These are phyloP conservation scores for Eucommia ulmoides DNA, from an alignment of 257 asterid genomes.

Conservation along the genomic window DNA sequence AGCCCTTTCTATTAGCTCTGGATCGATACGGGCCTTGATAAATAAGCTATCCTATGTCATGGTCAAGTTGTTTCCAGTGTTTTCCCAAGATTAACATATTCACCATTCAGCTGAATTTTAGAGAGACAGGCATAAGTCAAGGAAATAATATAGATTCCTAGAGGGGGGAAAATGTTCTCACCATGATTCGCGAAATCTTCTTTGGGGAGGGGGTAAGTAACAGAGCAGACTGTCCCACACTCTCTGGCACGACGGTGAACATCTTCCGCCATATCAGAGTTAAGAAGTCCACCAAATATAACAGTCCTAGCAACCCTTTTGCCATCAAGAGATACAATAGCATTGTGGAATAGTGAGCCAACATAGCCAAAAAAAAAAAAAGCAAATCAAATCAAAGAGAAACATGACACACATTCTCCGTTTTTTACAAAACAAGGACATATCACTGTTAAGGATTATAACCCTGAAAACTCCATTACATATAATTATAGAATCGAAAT, in stretches of 20 bases:
- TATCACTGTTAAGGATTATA: too few species aligned
- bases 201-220: constrained; percentile 73
- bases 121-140: not conserved
- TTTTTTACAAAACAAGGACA: too few species aligned
- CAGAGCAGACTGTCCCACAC: constrained; percentile 52
- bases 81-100: not conserved
- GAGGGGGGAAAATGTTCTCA: constrained; percentile 18
- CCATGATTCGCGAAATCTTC: constrained; percentile 71
- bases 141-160: too few species aligned
- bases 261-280: constrained; percentile 64
- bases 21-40: not conserved
- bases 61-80: not conserved
- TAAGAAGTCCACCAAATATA: constrained; percentile 71
- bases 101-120: not conserved
- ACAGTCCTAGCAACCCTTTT: constrained; percentile 89
- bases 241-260: constrained; percentile 56
- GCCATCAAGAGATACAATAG: constrained; percentile 15
- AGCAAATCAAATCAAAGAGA: too few species aligned
- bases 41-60: too few species aligned
- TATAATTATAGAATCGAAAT: too few species aligned
- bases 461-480: too few species aligned
- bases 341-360: too few species aligned
- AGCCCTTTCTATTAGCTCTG: too few species aligned
- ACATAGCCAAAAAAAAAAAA: too few species aligned
- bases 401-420: too few species aligned